Evolutionary conservation across 148 eudicot species (phyloP), one percentile per base, ranked within the genome.

Genomic region (Amaranthus palmeri): DNA sequence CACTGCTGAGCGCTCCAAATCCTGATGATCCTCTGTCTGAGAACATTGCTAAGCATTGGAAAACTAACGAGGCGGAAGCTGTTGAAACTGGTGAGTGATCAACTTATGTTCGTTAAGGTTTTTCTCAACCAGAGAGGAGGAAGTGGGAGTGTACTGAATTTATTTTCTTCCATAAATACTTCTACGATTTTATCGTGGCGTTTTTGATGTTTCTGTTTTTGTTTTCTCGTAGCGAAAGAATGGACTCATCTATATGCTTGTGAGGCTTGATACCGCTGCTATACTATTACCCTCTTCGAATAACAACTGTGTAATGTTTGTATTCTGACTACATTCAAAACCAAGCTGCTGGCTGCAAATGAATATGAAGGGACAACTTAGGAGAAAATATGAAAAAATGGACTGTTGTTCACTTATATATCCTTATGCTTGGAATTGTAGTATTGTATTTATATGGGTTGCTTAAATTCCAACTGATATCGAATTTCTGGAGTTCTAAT

Each of bases 41-140:
- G 82, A 96, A 96, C 79, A 87, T 96, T 67, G 99, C 97, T 54
- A 96, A 96, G 81, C 99, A 96, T 72, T 96, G 97, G 99, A 96
- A 96, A 80, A 36, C 91, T 13, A 80, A 92, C 58, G 99, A 96
- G 77, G 84, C 76, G 65, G 97, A 90, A 82, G 99, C 99, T 68
- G 96, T 96, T 58, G 99, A 90, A 84, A 96, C 99, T 66, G 99
- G 99, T 95, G 82, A 64, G 51, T 43, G 8, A 15, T 47, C 41
- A 8, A 46, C 36, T 25, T 25, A 25, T 65, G 4, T 65, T 65
- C 68, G 54, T 47, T 10, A 57, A 25, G 11, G 42, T 50, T 53
- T 11, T 45, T 54, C 18, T 5, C n/a, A 15, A 14, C 6, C 25
- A 56, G 17, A 17, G 36, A 25, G 36, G 36, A 25, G 36, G 36